phyloP scores from a whole-genome alignment of 768 basidiomycete genomes.

The Trametes elegans region DNA sequence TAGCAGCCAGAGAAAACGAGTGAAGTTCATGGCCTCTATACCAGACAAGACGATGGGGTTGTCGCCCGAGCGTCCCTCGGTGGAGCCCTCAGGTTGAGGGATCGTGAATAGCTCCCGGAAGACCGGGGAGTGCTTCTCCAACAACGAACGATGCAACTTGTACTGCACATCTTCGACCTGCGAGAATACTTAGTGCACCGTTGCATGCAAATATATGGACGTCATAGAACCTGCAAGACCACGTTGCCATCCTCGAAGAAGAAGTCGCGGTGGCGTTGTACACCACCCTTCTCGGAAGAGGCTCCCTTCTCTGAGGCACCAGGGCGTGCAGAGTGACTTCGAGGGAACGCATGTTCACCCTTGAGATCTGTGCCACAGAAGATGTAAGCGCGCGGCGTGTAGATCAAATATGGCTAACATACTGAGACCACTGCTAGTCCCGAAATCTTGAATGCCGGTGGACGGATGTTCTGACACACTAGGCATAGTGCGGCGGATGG shows the following conservation, averaged over 20 bases:
- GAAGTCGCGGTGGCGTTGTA: conserved; percentile 11
- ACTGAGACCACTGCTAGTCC: neutral
- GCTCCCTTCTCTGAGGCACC: neutral
- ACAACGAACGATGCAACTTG: conserved; percentile 18
- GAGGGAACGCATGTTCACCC: neutral
- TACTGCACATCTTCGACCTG: conserved; percentile 14
- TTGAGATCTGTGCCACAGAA: neutral
- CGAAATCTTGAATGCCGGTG: too few species aligned
- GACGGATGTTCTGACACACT: neutral
- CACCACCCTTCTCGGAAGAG: neutral
- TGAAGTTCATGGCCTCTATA: conserved; percentile 11
- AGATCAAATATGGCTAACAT: too few species aligned
- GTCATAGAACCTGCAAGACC: conserved; percentile 15
- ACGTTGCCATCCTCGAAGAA: conserved; percentile 22
- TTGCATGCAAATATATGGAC: too few species aligned
- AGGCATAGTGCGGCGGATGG: neutral
- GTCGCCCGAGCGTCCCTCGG: conserved; percentile 13
- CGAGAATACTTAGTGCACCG: too few species aligned
- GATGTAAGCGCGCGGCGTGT: too few species aligned
- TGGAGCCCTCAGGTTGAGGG: conserved; percentile 13
- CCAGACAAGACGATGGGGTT: conserved; percentile 18
- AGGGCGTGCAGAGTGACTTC: neutral
- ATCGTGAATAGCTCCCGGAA: conserved; percentile 17
- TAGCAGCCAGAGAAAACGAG: conserved; percentile 15
- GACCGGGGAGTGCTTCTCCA: conserved; percentile 17